These are phyloP conservation scores for Leucocoprinus leucothites DNA, from an alignment of 768 basidiomycete species.

Conservation along the genomic window DNA sequence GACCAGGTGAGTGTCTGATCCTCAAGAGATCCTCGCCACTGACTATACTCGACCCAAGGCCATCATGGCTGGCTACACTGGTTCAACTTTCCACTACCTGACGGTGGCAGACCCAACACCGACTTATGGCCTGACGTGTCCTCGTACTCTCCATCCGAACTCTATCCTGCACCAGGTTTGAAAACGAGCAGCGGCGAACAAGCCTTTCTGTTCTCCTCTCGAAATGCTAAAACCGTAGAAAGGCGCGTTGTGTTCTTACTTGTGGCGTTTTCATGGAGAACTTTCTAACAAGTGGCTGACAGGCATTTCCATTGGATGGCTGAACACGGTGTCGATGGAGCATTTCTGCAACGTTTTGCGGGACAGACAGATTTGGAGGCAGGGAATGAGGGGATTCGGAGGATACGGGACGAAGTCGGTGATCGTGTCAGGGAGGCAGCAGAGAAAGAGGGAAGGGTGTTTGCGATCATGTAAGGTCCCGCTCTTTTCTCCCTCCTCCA, in stretches of 20 bases:
- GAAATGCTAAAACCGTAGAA: constrained; percentile 70
- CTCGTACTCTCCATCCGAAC: constrained; percentile 65
- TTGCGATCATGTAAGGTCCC: constrained; percentile 72
- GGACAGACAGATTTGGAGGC: constrained; percentile 60
- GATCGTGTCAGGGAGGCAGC: constrained; percentile 72
- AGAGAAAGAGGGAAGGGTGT: constrained; percentile 77
- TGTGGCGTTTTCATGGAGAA: neutral
- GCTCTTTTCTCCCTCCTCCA: neutral
- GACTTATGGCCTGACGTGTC: constrained; percentile 83
- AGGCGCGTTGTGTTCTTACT: constrained; percentile 26
- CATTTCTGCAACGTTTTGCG: constrained; percentile 76
- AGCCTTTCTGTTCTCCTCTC: constrained; percentile 73
- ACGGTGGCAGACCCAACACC: constrained; percentile 68
- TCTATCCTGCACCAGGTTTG: constrained; percentile 68
- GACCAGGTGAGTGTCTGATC: constrained; percentile 39
- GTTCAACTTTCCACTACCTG: constrained; percentile 65
- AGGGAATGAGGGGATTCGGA: constrained; percentile 52
- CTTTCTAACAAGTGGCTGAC: neutral
- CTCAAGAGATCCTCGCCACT: too few species aligned
- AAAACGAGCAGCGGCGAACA: constrained; percentile 53
- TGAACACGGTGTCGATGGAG: constrained; percentile 74
- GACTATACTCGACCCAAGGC: constrained; percentile 25
- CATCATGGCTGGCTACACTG: constrained; percentile 90
- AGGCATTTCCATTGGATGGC: constrained; percentile 87
- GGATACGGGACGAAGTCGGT: constrained; percentile 71